phyloP scores from a whole-genome alignment of 1,284 basidiomycete genomes.

The Vanrija sp. region DNA sequence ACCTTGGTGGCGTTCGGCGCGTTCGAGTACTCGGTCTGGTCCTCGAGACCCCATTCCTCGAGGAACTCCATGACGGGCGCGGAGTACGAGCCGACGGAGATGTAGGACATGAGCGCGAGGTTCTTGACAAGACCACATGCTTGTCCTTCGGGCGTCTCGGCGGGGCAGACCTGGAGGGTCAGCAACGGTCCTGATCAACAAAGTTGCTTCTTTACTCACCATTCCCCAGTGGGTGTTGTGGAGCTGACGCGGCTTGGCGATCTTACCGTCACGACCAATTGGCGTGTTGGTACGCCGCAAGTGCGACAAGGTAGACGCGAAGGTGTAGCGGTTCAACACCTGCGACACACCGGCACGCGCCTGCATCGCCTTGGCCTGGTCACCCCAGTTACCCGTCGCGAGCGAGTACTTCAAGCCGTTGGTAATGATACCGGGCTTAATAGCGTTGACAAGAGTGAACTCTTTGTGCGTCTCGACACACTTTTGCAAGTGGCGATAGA shows the following conservation, averaged over 20 bases:
- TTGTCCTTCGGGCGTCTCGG: conserved; percentile 98
- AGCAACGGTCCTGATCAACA: neutral
- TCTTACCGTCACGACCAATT: conserved; percentile 96
- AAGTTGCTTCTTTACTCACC: conserved; percentile 48
- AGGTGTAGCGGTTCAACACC: conserved; percentile 97
- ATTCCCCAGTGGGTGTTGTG: conserved; percentile 99
- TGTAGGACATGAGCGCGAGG: conserved; percentile 93
- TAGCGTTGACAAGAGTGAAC: conserved; percentile 86
- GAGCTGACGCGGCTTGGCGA: conserved; percentile 96
- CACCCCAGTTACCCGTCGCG: conserved; percentile 99
- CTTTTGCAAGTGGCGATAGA: conserved; percentile 96
- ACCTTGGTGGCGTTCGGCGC: conserved; percentile 89
- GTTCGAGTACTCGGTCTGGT: conserved; percentile 82
- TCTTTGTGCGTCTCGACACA: conserved; percentile 96
- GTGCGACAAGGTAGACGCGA: conserved; percentile 96
- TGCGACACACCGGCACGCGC: conserved; percentile 98
- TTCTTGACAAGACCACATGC: conserved; percentile 99
- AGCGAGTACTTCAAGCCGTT: conserved; percentile 98
- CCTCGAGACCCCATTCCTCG: conserved; percentile 96
- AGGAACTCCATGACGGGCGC: conserved; percentile 97
- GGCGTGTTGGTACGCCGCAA: conserved; percentile 97
- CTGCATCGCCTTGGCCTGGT: conserved; percentile 97
- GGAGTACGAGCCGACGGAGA: conserved; percentile 94
- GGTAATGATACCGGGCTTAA: conserved; percentile 95
- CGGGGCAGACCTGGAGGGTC: conserved; percentile 65